Conservation (phyloP, 148 eudicot species). For the Rhododendron simsii region DNA sequence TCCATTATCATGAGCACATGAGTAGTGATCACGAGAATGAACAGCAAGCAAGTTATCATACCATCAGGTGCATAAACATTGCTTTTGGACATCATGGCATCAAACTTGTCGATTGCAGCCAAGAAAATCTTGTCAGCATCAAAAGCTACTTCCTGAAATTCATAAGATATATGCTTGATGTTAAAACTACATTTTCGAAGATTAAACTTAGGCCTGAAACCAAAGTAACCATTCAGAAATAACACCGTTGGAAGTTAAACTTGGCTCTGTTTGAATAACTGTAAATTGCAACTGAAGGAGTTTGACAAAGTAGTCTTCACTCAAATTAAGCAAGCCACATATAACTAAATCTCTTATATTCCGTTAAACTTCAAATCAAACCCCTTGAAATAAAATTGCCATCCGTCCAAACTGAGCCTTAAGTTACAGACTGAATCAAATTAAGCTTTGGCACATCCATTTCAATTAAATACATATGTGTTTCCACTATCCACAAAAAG, state of each 20-base stretch:
- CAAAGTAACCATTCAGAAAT: not conserved
- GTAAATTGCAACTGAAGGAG: not conserved
- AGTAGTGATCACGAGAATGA: not conserved
- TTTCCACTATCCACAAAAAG: not conserved
- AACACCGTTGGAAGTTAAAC: not conserved
- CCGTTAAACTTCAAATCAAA: not conserved
- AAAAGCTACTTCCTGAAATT: constrained; percentile 69
- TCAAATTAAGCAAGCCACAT: not conserved
- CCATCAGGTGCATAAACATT: constrained; percentile 85
- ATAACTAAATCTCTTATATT: not conserved
- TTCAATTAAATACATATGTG: not conserved
- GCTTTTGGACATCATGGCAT: constrained; percentile 93
- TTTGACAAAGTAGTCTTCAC: not conserved
- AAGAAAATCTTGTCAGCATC: constrained; percentile 92
- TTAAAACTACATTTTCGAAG: not conserved
- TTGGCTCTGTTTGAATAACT: not conserved
- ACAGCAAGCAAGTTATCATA: constrained; percentile 19
- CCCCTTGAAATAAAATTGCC: not conserved
- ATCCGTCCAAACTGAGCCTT: not conserved
- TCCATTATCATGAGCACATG: not conserved
- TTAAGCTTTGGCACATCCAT: not conserved
- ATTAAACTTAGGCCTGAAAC: not conserved
- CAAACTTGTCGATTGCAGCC: constrained; percentile 95
- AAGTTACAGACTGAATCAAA: not conserved
- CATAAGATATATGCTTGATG: not conserved